These are phyloP conservation scores for Annulohypoxylon nitens DNA, from an alignment of 495 filamentous ascomycete species.

Conservation along the genomic window DNA sequence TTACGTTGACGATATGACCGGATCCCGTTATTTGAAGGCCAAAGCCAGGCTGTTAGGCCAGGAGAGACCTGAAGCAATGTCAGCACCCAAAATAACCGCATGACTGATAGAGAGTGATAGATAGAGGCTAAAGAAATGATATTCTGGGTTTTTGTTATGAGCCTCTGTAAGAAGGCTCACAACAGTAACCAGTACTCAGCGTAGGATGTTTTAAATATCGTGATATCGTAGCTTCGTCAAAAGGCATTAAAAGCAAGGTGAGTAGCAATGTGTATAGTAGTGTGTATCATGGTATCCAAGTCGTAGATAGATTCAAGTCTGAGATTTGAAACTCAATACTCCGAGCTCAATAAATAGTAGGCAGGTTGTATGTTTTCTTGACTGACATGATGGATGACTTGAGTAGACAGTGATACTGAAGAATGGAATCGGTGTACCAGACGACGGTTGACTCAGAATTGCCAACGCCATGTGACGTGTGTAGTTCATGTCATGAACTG, in stretches of 20 bases:
- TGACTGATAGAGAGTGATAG: conserved; percentile 9
- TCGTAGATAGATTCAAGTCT: conserved; percentile 9
- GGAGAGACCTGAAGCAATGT: conserved; percentile 45
- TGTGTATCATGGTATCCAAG: conserved; percentile 8
- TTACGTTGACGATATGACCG: conserved; percentile 14
- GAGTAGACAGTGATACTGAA: conserved; percentile 29
- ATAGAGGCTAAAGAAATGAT: conserved; percentile 16
- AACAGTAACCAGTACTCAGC: conserved; percentile 20
- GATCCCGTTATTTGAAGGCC: conserved; percentile 13
- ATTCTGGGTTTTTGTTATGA: conserved; percentile 20
- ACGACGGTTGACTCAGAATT: conserved; percentile 39
- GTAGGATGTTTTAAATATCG: conserved; percentile 4
- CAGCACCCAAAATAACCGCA: conserved; percentile 45
- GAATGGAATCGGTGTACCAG: conserved; percentile 49
- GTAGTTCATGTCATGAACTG: conserved; percentile 26
- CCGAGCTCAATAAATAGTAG: conserved; percentile 13
- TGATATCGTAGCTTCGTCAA: conserved; percentile 13
- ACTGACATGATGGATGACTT: conserved; percentile 28
- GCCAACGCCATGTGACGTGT: conserved; percentile 25
- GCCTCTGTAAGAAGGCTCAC: conserved; percentile 6
- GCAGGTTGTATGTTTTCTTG: conserved; percentile 15
- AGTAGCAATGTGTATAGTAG: background rate
- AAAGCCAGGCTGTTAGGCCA: conserved; percentile 31
- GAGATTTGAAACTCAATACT: background rate
- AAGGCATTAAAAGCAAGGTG: background rate